These are phyloP conservation scores for Kentomonas sorsogonicus DNA, from an alignment of 208 protist species.

Conservation along the genomic window DNA sequence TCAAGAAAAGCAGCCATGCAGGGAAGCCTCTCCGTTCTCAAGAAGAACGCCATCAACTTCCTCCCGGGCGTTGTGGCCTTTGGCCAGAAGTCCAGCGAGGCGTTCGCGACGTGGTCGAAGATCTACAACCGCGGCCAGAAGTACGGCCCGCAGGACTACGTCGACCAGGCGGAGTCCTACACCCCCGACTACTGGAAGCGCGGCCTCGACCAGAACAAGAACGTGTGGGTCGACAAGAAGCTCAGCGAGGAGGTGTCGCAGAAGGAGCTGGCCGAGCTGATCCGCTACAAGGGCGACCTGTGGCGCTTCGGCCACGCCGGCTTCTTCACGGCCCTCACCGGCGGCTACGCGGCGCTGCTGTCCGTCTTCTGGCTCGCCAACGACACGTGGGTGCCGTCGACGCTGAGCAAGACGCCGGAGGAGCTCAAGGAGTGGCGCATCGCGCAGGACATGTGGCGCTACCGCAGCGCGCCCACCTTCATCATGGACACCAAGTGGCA, in stretches of 20 bases:
- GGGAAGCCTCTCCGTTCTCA: conserved; percentile 67
- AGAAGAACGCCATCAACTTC: conserved; percentile 78
- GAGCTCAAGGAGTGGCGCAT: conserved; percentile 74
- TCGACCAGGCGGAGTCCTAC: conserved; percentile 76
- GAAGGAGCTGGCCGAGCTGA: conserved; percentile 77
- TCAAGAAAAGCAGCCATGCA: conserved; percentile 43
- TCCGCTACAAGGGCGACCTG: conserved; percentile 80
- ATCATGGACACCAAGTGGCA: conserved; percentile 87
- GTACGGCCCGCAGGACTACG: conserved; percentile 65
- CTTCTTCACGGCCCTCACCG: conserved; percentile 41
- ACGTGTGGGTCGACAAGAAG: conserved; percentile 90
- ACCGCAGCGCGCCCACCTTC: conserved; percentile 81
- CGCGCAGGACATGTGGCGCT: conserved; percentile 88
- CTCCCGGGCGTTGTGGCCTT: conserved; percentile 57
- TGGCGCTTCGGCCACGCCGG: conserved; percentile 73
- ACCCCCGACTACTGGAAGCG: conserved; percentile 85
- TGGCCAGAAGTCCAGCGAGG: conserved; percentile 44
- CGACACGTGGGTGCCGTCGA: conserved; percentile 81
- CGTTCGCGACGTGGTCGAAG: conserved; percentile 67
- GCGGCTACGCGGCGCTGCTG: conserved; percentile 76
- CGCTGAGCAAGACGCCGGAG: conserved; percentile 54
- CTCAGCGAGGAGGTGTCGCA: conserved; percentile 81
- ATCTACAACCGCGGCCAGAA: conserved; percentile 77
- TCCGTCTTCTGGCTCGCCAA: conserved; percentile 83
- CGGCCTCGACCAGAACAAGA: conserved; percentile 79